phyloP scores from a whole-genome alignment of 2,329 filamentous ascomycete genomes.

The Colletotrichum australisinense region DNA sequence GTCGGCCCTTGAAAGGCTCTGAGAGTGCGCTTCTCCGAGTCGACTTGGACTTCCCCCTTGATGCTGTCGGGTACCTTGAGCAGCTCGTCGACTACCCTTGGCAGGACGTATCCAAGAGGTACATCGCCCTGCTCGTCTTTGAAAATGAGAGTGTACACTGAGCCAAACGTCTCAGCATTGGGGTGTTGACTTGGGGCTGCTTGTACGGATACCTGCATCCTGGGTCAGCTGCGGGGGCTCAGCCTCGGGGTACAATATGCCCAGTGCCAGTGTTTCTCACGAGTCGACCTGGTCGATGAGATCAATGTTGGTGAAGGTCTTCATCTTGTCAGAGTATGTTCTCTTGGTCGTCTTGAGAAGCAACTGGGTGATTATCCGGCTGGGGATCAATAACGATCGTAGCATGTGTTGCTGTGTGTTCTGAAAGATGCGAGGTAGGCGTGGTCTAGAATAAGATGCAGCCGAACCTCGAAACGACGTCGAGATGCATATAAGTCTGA shows the following conservation, averaged over 20 bases:
- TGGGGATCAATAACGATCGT: not conserved
- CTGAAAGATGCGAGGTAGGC: not conserved
- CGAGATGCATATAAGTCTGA: not conserved
- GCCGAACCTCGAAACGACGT: not conserved
- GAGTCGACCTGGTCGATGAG: conserved; percentile 65
- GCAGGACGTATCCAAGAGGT: conserved; percentile 72
- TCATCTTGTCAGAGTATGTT: conserved; percentile 38
- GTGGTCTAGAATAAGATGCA: not conserved
- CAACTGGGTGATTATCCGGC: not conserved
- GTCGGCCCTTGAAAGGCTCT: conserved; percentile 70
- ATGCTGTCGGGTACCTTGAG: conserved; percentile 58
- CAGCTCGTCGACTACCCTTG: conserved; percentile 61
- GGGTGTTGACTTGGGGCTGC: conserved; percentile 60
- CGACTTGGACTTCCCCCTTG: conserved; percentile 70
- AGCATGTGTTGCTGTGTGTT: not conserved
- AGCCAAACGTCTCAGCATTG: conserved; percentile 66
- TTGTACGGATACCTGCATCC: conserved; percentile 79
- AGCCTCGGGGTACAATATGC: not conserved
- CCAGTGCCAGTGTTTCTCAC: conserved; percentile 51
- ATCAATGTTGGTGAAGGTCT: conserved; percentile 56
- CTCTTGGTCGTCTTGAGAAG: conserved; percentile 24
- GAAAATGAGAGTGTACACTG: conserved; percentile 75
- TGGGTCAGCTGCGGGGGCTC: conserved; percentile 5
- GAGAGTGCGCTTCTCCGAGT: conserved; percentile 70
- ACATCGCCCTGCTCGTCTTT: conserved; percentile 71